These are phyloP conservation scores for Pythium oligandrum DNA, from an alignment of 352 stramenopile genomes.

Conservation along the genomic window DNA sequence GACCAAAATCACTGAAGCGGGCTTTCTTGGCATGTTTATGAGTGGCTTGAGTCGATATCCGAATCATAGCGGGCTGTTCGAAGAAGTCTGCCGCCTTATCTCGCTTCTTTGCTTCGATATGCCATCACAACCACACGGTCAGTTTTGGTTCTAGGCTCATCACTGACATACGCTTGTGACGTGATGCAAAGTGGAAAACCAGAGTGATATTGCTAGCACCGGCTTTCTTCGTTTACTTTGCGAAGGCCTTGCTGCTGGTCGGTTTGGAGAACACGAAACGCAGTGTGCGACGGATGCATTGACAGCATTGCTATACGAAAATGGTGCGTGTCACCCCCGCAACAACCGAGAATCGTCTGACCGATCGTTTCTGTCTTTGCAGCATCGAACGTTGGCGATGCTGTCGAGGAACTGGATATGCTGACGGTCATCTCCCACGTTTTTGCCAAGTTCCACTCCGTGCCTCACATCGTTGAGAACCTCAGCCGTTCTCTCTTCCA, in stretches of 20 bases:
- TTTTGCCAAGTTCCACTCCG: conserved; percentile 16
- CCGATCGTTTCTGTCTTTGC: no score
- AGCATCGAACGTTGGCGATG: background rate
- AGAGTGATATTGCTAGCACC: conserved; percentile 30
- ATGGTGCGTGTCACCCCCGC: no score
- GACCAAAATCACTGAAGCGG: conserved; percentile 39
- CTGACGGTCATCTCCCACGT: conserved; percentile 24
- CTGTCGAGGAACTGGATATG: conserved; percentile 21
- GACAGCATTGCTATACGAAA: no score
- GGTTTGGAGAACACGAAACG: no score
- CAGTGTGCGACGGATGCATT: no score
- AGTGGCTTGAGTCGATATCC: conserved; percentile 26
- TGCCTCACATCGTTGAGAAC: conserved; percentile 18
- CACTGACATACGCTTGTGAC: background rate
- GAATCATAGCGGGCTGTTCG: conserved; percentile 21
- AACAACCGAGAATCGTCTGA: no score
- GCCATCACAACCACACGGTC: conserved; percentile 36
- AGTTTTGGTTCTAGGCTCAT: background rate
- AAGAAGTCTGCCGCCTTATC: conserved; percentile 32
- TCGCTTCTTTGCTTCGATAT: conserved; percentile 51
- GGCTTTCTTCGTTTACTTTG: conserved; percentile 31
- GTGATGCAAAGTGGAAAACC: conserved; percentile 37
- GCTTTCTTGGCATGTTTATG: conserved; percentile 27
- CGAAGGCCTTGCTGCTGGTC: conserved; percentile 7
- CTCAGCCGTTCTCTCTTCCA: conserved; percentile 42